Conservation (phyloP, 371 early-diverging fungal genomes). For the Lichtheimia ramosa region DNA sequence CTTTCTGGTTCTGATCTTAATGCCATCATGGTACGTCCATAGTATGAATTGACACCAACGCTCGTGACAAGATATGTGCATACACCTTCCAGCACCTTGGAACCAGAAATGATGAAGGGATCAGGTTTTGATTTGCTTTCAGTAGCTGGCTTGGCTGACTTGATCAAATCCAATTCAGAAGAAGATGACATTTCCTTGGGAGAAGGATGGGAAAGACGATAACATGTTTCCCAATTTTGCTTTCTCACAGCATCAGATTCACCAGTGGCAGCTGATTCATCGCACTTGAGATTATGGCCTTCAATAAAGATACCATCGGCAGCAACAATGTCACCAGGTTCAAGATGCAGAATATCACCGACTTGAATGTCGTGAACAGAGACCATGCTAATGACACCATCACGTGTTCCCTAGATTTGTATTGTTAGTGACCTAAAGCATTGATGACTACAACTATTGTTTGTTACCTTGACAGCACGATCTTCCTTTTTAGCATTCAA, state of each 20-base stretch:
- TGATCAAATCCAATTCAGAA: not conserved
- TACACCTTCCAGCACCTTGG: constrained; percentile 79
- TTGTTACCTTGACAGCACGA: constrained; percentile 65
- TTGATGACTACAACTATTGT: constrained; percentile 4
- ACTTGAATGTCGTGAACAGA: constrained; percentile 85
- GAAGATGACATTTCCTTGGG: not conserved
- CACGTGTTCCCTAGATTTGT: constrained; percentile 64
- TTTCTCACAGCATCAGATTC: constrained; percentile 83
- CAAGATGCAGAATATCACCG: constrained; percentile 87
- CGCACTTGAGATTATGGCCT: constrained; percentile 84
- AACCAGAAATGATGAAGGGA: constrained; percentile 76
- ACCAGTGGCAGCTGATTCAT: constrained; percentile 92
- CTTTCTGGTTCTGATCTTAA: constrained; percentile 56
- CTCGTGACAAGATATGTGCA: constrained; percentile 72
- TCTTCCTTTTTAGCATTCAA: constrained; percentile 86
- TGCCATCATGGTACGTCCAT: constrained; percentile 82
- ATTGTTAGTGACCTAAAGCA: not conserved
- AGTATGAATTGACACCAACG: constrained; percentile 73
- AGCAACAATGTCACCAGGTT: constrained; percentile 91
- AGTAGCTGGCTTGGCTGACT: not conserved
- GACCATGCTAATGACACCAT: constrained; percentile 73
- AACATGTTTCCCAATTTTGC: constrained; percentile 38
- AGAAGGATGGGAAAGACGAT: constrained; percentile 4
- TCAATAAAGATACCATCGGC: constrained; percentile 86
- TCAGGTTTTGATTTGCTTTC: constrained; percentile 40